Base-by-base conservation (phyloP, 129 eudicot species). In the Artemisia argyi region DNA sequence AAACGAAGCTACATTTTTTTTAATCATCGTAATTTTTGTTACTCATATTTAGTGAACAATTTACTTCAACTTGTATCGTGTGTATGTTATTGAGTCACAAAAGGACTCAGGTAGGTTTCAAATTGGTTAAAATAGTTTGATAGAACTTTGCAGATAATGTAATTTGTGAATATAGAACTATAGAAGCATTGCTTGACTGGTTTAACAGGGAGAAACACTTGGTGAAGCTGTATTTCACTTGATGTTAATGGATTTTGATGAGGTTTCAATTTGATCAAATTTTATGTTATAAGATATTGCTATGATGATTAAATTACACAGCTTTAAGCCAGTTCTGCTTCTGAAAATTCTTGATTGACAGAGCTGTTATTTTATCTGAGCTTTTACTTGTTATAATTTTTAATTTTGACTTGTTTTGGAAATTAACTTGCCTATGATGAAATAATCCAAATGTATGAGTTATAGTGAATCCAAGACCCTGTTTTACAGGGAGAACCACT, bases 271-370 rank as follows among this genome's bases (percentile, higher is more conserved):
- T 4, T 7, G 6, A 24, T 24, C 26, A 1, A 24, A 24, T 24
- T 24, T 24, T 24, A 24, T 24, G 26, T 24, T 24, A 24, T 24
- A 24, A 24, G 26, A 24, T 0, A 24, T 24, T 32, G 7, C 88
- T 91, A 91, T 60, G 46, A 60, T 60, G 65, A 60, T 24, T 24
- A 60, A 26, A 59, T 32, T 22, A 60, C 39, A 72, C 89, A 91
- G 89, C 97, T 88, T 79, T 80, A 88, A 76, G 97, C 97, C 96
- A 88, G 93, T 91, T 91, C 96, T 91, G 96, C 97, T 91, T 84
- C 96, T 46, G 96, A 91, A 65, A 86, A 79, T 80, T 79, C 87
- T 32, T 88, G 97, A 91, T 91, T 53, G 97, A 91, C 52, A 88
- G 68, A 91, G 97, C 96, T 88, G 96, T 86, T 55, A 20, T 71